A percentile compares a stretch with the other conserved stretches of the same genome.
Conservation (phyloP, 495 filamentous ascomycete species). For the Penicillium macrosclerotiorum region DNA sequence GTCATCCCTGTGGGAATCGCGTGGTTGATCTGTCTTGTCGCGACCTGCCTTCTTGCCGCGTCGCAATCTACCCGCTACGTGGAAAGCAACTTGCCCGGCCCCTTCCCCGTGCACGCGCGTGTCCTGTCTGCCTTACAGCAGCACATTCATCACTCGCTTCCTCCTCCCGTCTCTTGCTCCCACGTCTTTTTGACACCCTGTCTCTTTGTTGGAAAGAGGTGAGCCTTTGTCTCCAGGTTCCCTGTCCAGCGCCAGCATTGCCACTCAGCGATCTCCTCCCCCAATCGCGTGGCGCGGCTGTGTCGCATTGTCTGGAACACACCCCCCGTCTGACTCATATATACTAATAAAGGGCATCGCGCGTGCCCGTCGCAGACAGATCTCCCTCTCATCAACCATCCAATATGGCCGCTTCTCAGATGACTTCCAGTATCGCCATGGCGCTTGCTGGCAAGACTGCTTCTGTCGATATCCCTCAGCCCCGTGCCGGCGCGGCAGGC, state of each 20-base stretch:
- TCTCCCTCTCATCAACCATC: conserved; percentile 2
- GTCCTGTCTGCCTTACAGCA: not conserved
- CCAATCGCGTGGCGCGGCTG: conserved; percentile 19
- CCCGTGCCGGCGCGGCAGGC: conserved; percentile 59
- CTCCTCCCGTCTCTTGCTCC: not conserved
- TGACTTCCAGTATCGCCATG: conserved; percentile 58
- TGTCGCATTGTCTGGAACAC: conserved; percentile 21
- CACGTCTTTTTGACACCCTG: too few relatives aligned
- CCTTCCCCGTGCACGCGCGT: not conserved
- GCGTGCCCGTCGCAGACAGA: conserved; percentile 10
- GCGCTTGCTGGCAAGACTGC: conserved; percentile 62
- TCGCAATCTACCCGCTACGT: conserved; percentile 17
- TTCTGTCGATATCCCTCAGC: conserved; percentile 71
- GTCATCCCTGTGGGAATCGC: too few relatives aligned
- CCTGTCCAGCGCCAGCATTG: conserved; percentile 9
- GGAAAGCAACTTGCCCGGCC: too few relatives aligned
- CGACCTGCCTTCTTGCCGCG: conserved; percentile 22
- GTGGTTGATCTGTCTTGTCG: conserved; percentile 15
- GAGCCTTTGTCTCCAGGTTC: conserved; percentile 6
- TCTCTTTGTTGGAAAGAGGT: conserved; percentile 26
- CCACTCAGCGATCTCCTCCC: conserved; percentile 12
- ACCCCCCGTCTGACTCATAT: conserved; percentile 32
- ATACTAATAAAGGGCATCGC: not conserved
- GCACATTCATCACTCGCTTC: conserved; percentile 1
- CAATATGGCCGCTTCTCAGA: conserved; percentile 49